Percentiles rank a stretch among this genome's conserved stretches.
phyloP scores from a whole-genome alignment of 2,329 filamentous ascomycete species.

The Cercospora brassicicola region DNA sequence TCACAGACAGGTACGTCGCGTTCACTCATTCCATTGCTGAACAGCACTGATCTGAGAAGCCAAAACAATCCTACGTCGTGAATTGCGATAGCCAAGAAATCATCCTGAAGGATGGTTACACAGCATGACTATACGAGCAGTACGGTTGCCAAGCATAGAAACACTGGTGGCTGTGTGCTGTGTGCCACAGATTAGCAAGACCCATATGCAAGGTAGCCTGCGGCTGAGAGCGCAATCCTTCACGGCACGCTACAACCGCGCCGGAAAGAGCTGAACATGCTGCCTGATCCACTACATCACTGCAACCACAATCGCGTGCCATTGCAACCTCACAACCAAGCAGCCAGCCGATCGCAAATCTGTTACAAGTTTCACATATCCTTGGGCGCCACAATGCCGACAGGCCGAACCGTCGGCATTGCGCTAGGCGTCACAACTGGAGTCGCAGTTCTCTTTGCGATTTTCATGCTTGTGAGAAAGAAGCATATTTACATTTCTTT shows the following conservation, averaged over 20 bases:
- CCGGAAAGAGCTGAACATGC: not conserved
- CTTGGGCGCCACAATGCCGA: not conserved
- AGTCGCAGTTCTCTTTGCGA: not conserved
- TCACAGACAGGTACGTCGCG: not conserved
- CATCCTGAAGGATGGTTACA: not conserved
- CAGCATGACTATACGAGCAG: not conserved
- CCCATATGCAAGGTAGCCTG: not conserved
- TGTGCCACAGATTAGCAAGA: not conserved
- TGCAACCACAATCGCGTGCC: not conserved
- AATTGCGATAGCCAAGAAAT: too few species aligned
- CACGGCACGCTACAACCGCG: not conserved
- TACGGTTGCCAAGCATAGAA: not conserved
- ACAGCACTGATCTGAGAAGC: not conserved
- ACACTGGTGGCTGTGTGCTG: not conserved
- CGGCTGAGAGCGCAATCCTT: not conserved
- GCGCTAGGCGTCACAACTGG: not conserved
- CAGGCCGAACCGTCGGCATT: not conserved
- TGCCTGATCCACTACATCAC: not conserved
- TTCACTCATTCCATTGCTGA: not conserved
- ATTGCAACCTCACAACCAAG: not conserved
- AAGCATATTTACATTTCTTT: slow-evolving; percentile 1
- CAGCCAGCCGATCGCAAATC: not conserved
- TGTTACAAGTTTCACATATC: not conserved
- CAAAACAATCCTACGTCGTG: not conserved
- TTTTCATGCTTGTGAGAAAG: not conserved